Conservation (phyloP, 2,329 filamentous ascomycete species). For the Pseudogymnoascus sp. region DNA sequence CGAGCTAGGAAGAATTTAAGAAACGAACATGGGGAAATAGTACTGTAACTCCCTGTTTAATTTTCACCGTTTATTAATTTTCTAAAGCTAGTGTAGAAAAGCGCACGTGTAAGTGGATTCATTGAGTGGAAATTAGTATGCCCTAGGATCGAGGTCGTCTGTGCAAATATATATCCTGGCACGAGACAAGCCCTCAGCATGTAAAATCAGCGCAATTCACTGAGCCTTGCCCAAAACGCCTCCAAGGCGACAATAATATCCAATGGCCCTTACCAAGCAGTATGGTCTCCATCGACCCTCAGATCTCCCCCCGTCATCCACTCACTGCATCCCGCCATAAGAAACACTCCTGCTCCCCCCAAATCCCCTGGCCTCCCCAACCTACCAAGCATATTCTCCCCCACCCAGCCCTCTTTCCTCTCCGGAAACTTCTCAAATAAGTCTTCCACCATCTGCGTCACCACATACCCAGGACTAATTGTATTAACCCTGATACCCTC, state of each 20-base stretch:
- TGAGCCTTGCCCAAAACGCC: neutral
- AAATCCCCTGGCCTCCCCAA: constrained; percentile 63
- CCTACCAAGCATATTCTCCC: constrained; percentile 75
- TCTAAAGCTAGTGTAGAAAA: neutral
- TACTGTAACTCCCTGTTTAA: neutral
- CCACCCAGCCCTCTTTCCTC: constrained; percentile 62
- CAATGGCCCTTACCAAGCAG: neutral
- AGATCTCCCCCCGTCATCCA: constrained; percentile 54
- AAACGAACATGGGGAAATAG: neutral
- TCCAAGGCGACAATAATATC: neutral
- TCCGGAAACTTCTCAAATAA: constrained; percentile 73
- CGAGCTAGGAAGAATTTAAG: neutral
- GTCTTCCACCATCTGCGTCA: constrained; percentile 74
- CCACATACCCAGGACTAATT: constrained; percentile 72
- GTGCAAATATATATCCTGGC: neutral
- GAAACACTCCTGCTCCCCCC: constrained; percentile 61
- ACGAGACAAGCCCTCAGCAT: neutral
- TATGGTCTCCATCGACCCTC: neutral
- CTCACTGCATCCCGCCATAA: constrained; percentile 58
- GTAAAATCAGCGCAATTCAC: neutral
- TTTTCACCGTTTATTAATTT: neutral
- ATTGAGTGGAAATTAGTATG: neutral
- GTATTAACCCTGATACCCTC: constrained; percentile 70
- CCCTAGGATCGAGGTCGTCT: neutral
- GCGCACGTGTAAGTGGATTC: neutral